phyloP scores from a whole-genome alignment of 805 yeast genomes.

The Candida incommunis region DNA sequence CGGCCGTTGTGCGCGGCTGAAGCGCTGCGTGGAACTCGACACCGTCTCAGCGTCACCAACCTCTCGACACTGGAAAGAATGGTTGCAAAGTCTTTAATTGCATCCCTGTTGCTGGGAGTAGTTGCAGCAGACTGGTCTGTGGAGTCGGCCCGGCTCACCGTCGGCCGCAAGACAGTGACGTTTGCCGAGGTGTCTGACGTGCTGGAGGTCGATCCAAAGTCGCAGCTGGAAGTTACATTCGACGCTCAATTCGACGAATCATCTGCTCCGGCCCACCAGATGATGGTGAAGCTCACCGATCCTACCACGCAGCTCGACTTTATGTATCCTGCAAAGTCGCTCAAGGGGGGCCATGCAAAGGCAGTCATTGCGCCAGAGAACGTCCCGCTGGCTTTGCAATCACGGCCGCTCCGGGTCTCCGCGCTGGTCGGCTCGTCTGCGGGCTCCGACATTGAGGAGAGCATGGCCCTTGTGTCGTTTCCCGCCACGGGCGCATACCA shows the following conservation, averaged over 20 bases:
- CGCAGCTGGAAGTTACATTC: background rate
- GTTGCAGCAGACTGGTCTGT: background rate
- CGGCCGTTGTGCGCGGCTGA: no score
- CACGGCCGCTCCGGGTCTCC: conserved; percentile 10
- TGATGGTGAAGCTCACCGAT: background rate
- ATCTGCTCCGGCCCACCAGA: background rate
- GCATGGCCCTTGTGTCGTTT: conserved; percentile 4
- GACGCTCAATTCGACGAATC: background rate
- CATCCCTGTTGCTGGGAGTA: background rate
- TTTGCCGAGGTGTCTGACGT: background rate
- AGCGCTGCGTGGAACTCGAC: no score
- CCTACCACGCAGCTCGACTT: background rate
- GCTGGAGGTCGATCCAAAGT: background rate
- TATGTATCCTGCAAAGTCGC: conserved; percentile 6
- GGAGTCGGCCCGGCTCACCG: background rate
- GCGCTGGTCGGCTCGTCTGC: conserved; percentile 19
- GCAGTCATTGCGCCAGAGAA: conserved; percentile 14
- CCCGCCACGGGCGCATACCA: conserved; percentile 2
- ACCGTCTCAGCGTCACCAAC: no score
- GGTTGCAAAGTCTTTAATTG: no score
- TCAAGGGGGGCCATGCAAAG: conserved; percentile 16
- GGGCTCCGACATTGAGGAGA: conserved; percentile 3
- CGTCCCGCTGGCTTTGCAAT: conserved; percentile 18
- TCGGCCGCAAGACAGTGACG: background rate
- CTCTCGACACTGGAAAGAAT: no score